A percentile compares a stretch with the other conserved stretches of the same genome.
phyloP scores from a whole-genome alignment of 352 stramenopile genomes.

The Phytophthora boehmeriae region DNA sequence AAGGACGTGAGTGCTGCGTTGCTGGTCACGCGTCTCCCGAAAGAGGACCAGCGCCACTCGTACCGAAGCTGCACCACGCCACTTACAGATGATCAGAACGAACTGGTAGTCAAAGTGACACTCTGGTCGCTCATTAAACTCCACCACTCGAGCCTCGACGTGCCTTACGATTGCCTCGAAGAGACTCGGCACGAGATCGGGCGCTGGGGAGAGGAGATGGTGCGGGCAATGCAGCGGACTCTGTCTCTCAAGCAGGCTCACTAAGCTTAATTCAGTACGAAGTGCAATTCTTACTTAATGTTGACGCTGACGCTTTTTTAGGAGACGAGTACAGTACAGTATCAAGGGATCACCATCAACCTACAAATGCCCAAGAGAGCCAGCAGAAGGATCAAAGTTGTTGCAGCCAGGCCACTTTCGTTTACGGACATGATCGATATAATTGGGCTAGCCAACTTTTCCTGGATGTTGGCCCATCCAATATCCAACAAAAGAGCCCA shows the following conservation, averaged over 20 bases:
- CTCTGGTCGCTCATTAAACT: slow-evolving; percentile 42
- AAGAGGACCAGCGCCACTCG: slow-evolving; percentile 18
- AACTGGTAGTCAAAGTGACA: slow-evolving; percentile 39
- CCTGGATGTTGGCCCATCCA: no score
- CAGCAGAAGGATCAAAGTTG: no score
- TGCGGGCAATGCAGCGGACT: slow-evolving; percentile 33
- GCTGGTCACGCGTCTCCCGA: slow-evolving; percentile 28
- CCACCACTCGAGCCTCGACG: slow-evolving; percentile 35
- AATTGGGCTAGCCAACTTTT: no score
- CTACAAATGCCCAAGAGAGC: background rate
- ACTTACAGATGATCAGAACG: slow-evolving; percentile 9
- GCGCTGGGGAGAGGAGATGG: slow-evolving; percentile 38
- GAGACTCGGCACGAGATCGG: slow-evolving; percentile 40
- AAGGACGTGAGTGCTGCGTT: slow-evolving; percentile 38
- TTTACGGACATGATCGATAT: background rate
- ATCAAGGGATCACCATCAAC: background rate
- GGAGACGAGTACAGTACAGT: no score
- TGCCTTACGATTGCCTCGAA: slow-evolving; percentile 33
- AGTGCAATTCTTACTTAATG: no score
- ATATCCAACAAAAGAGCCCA: no score
- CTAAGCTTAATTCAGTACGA: no score
- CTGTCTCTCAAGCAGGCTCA: slow-evolving; percentile 27
- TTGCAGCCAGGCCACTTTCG: no score
- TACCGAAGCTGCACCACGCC: slow-evolving; percentile 4
- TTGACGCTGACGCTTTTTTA: no score